These are phyloP conservation scores for Cetradonia linearis DNA, from an alignment of 495 filamentous ascomycete species.

Conservation along the genomic window DNA sequence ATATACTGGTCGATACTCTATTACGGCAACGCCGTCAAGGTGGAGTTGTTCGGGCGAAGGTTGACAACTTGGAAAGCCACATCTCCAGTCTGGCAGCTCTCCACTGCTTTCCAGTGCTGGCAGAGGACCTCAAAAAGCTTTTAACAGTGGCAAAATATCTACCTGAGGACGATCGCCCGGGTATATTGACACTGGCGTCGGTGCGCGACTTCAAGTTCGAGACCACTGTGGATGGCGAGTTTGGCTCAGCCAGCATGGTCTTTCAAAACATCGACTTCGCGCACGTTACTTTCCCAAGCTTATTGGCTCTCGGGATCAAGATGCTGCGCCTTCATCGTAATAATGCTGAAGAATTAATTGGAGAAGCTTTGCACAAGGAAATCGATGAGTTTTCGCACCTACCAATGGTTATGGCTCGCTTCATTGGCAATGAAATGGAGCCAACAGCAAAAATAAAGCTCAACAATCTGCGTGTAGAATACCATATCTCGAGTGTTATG, in stretches of 20 bases:
- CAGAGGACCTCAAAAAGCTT: slow-evolving; percentile 66
- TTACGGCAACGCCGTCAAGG: slow-evolving; percentile 85
- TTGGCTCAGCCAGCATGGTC: slow-evolving; percentile 53
- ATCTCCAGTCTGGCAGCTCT: slow-evolving; percentile 52
- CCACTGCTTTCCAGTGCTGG: slow-evolving; percentile 53
- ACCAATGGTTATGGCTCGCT: slow-evolving; percentile 61
- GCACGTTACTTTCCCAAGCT: slow-evolving; percentile 72
- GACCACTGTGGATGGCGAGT: slow-evolving; percentile 48
- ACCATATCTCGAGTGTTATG: slow-evolving; percentile 71
- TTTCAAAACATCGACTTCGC: slow-evolving; percentile 58
- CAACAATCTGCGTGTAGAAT: slow-evolving; percentile 71
- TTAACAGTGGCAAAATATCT: slow-evolving; percentile 89
- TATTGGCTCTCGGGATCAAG: slow-evolving; percentile 65
- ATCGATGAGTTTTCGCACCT: not conserved
- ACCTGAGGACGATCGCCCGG: slow-evolving; percentile 90
- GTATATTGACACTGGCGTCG: slow-evolving; percentile 64
- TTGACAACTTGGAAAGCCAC: slow-evolving; percentile 49
- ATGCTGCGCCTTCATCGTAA: slow-evolving; percentile 52
- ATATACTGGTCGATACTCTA: slow-evolving; percentile 88
- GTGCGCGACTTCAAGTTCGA: slow-evolving; percentile 50
- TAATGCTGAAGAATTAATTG: slow-evolving; percentile 56
- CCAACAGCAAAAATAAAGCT: slow-evolving; percentile 81
- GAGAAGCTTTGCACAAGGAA: slow-evolving; percentile 35
- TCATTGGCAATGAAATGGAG: slow-evolving; percentile 89
- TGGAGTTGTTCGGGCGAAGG: slow-evolving; percentile 61